Evolutionary conservation across 352 stramenopile genomes (phyloP), one percentile per base, ranked within the genome.

Genomic region (Peronospora destructor): DNA sequence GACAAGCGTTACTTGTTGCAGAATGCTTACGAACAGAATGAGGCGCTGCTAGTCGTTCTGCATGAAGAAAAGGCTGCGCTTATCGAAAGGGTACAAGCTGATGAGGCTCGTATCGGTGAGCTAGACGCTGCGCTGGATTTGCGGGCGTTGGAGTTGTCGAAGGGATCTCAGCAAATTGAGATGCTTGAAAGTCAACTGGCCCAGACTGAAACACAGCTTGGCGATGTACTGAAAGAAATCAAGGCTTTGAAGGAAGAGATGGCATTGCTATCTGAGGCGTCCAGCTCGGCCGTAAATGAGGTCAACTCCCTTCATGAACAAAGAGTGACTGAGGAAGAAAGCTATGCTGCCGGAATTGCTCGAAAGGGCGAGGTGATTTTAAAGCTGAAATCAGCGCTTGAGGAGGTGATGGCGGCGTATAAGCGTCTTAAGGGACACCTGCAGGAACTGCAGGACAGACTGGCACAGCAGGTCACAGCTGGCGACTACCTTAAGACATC

Each of bases 391-490:
- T 55, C 66, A 1, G 83, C 83, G 56, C 53, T 80, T 9, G 73
- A 81, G 53, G 74, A 84, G n/a, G 54, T 90, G 10, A 66, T 85
- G 36, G 39, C 16, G n/a, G 68, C 67, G 43, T 85, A 84, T 45
- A 84, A 85, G 41, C 70, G 71, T 0, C 36, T 84, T 10, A 84
- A 84, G 40, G 57, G 66, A 8, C 59, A 70, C 35, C 47, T 70
- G 5, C 59, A 73, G 7, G 70, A 78, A 10, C 16, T 84, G 23
- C 67, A 84, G 48, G 66, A 81, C 17, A 56, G 55, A 1, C 41
- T 81, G 26, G 47, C 59, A 9, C 56, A 73, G 17, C 60, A 82
- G 8, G 65, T 62, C n/a, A 56, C 61, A 26, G 47, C 39, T 6
- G 57, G 59, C 17, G 56, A 73, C 29, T 49, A 10, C 19, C 29